A percentile compares a stretch with the other conserved stretches of the same genome.
phyloP scores from a whole-genome alignment of 1,284 basidiomycete species.

The Heterobasidion annosum region DNA sequence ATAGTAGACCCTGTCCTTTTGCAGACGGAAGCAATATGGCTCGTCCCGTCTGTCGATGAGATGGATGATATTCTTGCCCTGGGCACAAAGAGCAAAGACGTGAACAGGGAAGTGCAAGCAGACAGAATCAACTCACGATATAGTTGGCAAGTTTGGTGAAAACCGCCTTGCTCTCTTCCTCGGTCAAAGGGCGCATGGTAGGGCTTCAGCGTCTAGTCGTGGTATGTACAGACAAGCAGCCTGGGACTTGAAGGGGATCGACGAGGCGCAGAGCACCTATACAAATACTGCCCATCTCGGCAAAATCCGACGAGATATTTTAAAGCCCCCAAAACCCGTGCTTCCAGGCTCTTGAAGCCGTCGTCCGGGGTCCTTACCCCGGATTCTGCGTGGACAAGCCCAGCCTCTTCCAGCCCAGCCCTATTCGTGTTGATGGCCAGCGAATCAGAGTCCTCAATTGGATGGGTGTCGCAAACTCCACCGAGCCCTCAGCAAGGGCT shows the following conservation, averaged over 20 bases:
- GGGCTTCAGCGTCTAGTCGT: not conserved
- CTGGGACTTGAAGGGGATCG: not conserved
- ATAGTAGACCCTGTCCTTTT: slow-evolving; percentile 90
- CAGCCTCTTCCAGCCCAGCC: too few relatives aligned
- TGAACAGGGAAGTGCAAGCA: not conserved
- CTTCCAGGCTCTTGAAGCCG: too few relatives aligned
- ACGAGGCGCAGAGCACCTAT: not conserved
- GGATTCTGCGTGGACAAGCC: too few relatives aligned
- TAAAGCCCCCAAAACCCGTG: too few relatives aligned
- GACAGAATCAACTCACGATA: slow-evolving; percentile 43
- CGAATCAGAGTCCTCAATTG: too few relatives aligned
- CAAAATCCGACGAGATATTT: too few relatives aligned
- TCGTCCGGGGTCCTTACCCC: too few relatives aligned
- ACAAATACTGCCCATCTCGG: too few relatives aligned
- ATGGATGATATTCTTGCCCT: slow-evolving; percentile 89
- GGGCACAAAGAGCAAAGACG: slow-evolving; percentile 1
- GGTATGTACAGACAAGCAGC: not conserved
- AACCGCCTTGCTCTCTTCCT: slow-evolving; percentile 80
- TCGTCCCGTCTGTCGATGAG: slow-evolving; percentile 82
- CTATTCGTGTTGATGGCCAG: too few relatives aligned
- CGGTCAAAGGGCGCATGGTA: slow-evolving; percentile 76
- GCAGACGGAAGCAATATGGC: slow-evolving; percentile 85
- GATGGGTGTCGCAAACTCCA: too few relatives aligned
- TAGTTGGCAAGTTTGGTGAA: slow-evolving; percentile 92
- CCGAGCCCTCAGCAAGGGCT: too few relatives aligned